A percentile compares a stretch with the other conserved stretches of the same genome.
These are phyloP conservation scores for Inonotus hispidus DNA, from an alignment of 1,284 basidiomycete species.

Conservation along the genomic window DNA sequence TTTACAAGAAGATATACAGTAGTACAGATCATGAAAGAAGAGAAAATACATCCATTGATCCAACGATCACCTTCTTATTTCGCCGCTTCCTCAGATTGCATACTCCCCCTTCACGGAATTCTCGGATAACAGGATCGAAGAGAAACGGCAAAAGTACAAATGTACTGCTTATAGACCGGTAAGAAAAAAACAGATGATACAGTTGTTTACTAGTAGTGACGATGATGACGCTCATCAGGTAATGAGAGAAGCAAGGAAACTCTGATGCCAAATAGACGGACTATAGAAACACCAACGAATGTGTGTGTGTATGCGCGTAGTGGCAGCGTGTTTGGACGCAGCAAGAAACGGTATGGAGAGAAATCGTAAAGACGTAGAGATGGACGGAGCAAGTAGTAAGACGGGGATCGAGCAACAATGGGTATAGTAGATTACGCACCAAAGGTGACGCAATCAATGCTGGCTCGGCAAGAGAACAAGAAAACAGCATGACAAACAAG, in stretches of 20 bases:
- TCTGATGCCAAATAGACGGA: background rate
- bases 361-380: too few relatives aligned
- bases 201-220: background rate
- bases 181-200: background rate
- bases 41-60: too few relatives aligned
- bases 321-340: background rate
- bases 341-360: background rate
- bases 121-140: background rate
- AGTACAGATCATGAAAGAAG: too few relatives aligned
- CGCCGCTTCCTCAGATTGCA: too few relatives aligned
- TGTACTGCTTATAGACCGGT: background rate
- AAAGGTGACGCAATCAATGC: background rate
- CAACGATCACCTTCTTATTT: too few relatives aligned
- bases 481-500: background rate
- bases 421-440: background rate
- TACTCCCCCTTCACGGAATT: background rate
- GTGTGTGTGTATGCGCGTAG: background rate
- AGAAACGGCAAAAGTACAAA: background rate
- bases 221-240: background rate
- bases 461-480: background rate
- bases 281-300: slow-evolving; percentile 7
- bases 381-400: too few relatives aligned
- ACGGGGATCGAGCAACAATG: background rate
- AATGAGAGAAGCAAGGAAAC: background rate
- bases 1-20: too few relatives aligned